Evolutionary conservation across 2,329 filamentous ascomycete genomes (phyloP).

Genomic region (Aciculosporium take): DNA sequence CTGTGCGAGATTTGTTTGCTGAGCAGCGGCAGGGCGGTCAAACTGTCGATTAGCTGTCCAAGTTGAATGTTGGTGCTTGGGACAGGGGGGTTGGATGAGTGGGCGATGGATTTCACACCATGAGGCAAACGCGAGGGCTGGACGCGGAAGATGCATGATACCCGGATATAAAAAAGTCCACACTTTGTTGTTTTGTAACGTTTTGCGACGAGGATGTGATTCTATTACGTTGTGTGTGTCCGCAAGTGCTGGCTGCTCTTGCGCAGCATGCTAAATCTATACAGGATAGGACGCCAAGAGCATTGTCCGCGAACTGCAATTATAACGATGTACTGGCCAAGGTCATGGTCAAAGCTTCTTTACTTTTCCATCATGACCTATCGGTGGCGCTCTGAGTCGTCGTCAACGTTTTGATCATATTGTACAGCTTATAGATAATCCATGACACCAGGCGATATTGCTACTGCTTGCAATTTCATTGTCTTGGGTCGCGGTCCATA

Average conservation of each 20-base stretch:
- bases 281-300: too few relatives aligned
- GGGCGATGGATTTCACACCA: neutral
- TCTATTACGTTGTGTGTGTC: too few relatives aligned
- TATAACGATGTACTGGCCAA: too few relatives aligned
- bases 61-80: neutral
- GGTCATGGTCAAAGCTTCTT: too few relatives aligned
- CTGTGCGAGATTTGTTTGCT: conserved; percentile 31
- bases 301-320: too few relatives aligned
- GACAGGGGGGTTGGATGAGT: neutral
- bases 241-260: too few relatives aligned
- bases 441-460: neutral
- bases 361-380: too few relatives aligned
- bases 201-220: too few relatives aligned
- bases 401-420: too few relatives aligned
- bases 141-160: neutral
- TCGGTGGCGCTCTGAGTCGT: too few relatives aligned
- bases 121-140: neutral
- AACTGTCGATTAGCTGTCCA: neutral
- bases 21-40: conserved; percentile 14
- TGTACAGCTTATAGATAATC: neutral
- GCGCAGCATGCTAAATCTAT: too few relatives aligned
- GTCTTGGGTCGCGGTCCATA: neutral
- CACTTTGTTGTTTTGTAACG: neutral
- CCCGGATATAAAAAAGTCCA: neutral
- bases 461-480: neutral